phyloP scores from a whole-genome alignment of 176 grass and related monocot genomes.

The Oryza glaberrima region DNA sequence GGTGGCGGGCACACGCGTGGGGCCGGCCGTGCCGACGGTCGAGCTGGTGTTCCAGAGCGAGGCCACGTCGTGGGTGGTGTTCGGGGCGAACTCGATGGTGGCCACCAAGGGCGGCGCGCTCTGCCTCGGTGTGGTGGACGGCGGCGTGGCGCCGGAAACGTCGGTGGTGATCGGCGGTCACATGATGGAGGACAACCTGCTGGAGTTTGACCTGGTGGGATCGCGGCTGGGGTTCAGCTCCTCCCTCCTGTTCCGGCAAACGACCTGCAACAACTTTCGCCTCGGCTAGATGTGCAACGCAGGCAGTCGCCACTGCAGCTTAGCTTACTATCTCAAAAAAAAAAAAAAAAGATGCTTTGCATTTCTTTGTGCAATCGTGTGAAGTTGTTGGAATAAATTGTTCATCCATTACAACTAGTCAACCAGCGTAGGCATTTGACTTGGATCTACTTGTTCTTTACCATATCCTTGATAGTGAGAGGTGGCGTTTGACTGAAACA shows the following conservation, averaged over 20 bases:
- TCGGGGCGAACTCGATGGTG: slow-evolving; percentile 59
- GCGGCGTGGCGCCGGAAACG: slow-evolving; percentile 22
- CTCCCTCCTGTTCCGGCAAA: slow-evolving; percentile 36
- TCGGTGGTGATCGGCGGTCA: slow-evolving; percentile 49
- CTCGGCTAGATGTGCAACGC: not conserved
- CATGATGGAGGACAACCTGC: slow-evolving; percentile 19
- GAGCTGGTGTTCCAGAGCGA: slow-evolving; percentile 47
- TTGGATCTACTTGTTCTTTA: too few relatives aligned
- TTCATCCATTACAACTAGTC: too few relatives aligned
- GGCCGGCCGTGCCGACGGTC: slow-evolving; percentile 51
- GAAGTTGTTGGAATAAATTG: too few relatives aligned
- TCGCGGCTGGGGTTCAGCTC: slow-evolving; percentile 59
- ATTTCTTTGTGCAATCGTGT: not conserved
- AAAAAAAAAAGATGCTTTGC: not conserved
- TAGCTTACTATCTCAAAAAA: too few relatives aligned
- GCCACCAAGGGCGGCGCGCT: not conserved
- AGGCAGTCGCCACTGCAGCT: not conserved
- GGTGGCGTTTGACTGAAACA: too few relatives aligned
- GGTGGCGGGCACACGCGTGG: slow-evolving; percentile 36
- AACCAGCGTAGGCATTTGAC: too few relatives aligned
- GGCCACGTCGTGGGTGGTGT: slow-evolving; percentile 40
- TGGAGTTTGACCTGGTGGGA: not conserved
- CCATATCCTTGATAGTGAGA: too few relatives aligned
- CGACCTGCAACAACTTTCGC: slow-evolving; percentile 53
- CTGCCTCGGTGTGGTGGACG: slow-evolving; percentile 56